Evolutionary conservation across 495 filamentous ascomycete genomes (phyloP), one percentile per base, ranked within the genome.

Genomic region (Trichoderma reesei): DNA sequence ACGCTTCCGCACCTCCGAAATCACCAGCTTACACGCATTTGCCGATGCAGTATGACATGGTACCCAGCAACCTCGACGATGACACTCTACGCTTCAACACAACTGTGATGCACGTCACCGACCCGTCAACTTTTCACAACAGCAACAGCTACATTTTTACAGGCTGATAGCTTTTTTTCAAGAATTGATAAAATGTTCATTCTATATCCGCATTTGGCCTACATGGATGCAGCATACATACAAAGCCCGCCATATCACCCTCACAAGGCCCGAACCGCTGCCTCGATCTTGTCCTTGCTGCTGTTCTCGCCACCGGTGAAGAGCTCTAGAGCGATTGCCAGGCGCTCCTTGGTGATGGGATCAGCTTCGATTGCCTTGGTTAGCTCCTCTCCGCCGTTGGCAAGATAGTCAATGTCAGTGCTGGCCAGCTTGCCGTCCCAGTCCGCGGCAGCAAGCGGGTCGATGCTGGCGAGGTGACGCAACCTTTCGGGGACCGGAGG

Each of bases 381-480:
- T 11, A 73, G 70, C 59, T 64, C 68, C 18, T 67, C 68, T 7
- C 71, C 71, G n/a, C 65, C 60, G 48, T 73, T 60, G 33, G 70
- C 70, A 37, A 73, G 69, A 63, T 73, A 72, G 60, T 73, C 69
- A 2, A 70, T 65, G 11, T 68, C 64, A 11, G 66, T 71, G 59
- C 64, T 70, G 6, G 68, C 70, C 66, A 68, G 64, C 68, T 61
- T 65, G 48, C 67, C 66, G 60, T 70, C 67, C 51, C 51, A 56
- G 4, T 56, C 51, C 13, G 51, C 51, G 64, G 63, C 46, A 16
- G 63, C 60, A 11, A 73, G 65, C 3, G 69, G 69, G 41, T 73
- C 71, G 62, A 63, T 67, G 44, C 64, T 65, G 9, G 66, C 20
- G 13, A 73, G 59, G 51, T 65, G 61, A 41, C 42, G 56, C 5